Percentiles rank a stretch among this genome's conserved stretches.
Conservation (phyloP, 2,329 filamentous ascomycete species). For the Lecanoromycetidae sp. region DNA sequence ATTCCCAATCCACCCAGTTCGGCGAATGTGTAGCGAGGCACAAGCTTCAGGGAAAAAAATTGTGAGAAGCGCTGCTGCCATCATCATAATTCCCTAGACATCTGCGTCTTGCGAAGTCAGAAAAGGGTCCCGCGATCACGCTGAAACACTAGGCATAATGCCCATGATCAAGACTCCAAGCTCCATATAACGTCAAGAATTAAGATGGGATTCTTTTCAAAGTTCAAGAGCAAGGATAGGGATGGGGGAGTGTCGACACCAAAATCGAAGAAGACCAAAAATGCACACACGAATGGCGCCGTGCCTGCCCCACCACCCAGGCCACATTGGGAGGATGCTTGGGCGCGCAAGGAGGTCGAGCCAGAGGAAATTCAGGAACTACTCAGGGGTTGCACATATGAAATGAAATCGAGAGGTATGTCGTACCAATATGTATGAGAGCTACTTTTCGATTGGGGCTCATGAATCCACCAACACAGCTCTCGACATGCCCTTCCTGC, state of each 20-base stretch:
- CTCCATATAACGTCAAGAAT: not conserved
- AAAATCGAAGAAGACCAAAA: conserved; percentile 58
- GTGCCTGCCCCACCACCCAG: conserved; percentile 48
- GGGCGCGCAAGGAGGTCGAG: conserved; percentile 66
- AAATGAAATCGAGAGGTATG: conserved; percentile 90
- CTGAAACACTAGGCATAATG: not conserved
- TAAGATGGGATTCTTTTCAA: conserved; percentile 47
- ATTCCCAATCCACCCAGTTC: not conserved
- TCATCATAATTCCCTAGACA: not conserved
- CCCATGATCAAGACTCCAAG: not conserved
- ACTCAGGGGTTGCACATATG: conserved; percentile 69
- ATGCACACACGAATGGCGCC: conserved; percentile 39
- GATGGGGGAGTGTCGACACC: conserved; percentile 36
- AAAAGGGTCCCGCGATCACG: no score
- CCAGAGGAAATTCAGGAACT: conserved; percentile 87
- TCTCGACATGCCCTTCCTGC: conserved; percentile 80
- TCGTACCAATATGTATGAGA: conserved; percentile 18
- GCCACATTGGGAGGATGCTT: conserved; percentile 78
- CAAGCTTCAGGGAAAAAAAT: not conserved
- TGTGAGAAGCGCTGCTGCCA: no score
- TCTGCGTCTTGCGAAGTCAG: no score
- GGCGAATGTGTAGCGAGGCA: not conserved
- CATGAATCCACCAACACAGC: conserved; percentile 40
- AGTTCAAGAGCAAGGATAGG: conserved; percentile 50
- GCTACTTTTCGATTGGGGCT: conserved; percentile 10